Base-by-base conservation (phyloP, 108 stramenopile genomes). In the Aurantiochytrium sp. region DNA sequence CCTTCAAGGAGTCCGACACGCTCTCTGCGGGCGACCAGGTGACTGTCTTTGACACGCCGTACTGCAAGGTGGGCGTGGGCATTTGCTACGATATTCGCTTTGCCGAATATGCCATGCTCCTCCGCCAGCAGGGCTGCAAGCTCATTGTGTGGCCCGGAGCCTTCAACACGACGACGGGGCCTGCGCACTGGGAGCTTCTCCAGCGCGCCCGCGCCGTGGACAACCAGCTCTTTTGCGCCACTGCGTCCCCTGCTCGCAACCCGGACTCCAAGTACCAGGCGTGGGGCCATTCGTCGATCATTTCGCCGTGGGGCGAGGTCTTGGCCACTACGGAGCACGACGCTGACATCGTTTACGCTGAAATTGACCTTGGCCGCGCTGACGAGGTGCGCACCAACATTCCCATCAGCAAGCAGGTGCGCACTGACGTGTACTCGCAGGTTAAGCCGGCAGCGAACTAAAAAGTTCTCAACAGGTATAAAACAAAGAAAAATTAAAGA, bases 21-120 rank as follows among this genome's bases (percentile, higher is more conserved):
- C 93, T 98, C 29, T 95, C 92, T 25, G 92, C 95, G 12, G 98
- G 98, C 29, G 43, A 94, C 47, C 89, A 89, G 2, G 88, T 94
- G 4, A 95, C 97, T 0, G 91, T 93, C 71, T 98, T 97, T 91
- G 91, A 95, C 90, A 93, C 43, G 93, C 94, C 6, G 93, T 97
- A 21, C 88, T 97, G 98, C 60, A 95, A 92, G 58, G 92, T 99
- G 55, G 99, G 98, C 43, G 93, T 99, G 10, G 99, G 98, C 19
- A 99, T 99, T 69, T 99, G 99, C 94, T 99, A 99, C 92, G 99
- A 99, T 94, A 97, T 99, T 91, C 97, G 99, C 18, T 99, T 99
- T 88, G 96, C 98, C 14, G 97, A 98, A 92, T 97, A 97, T 44
- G 96, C 98, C 72, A 95, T 98, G 92, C 91, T 98, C 6, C 72